Base-by-base conservation (phyloP, 768 basidiomycete genomes). In the Floccularia luteovirens region DNA sequence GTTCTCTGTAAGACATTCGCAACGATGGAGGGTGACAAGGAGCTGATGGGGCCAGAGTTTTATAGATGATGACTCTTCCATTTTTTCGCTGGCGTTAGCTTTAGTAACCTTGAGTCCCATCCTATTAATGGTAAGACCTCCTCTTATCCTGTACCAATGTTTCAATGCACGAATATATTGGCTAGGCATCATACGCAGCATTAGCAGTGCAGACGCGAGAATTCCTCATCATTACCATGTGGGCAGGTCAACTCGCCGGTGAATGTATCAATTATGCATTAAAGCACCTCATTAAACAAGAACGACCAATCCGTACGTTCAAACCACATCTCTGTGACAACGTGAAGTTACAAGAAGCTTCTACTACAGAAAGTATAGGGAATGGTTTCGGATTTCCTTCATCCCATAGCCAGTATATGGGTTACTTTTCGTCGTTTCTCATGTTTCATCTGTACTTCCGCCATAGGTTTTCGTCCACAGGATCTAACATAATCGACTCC, bases 381-480 rank as follows among this genome's bases (percentile, higher is more conserved):
- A 72, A 72, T 40, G 88, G 88, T 11, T 90, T 89, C 53, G 89
- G 87, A 5, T 90, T 90, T 49, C 89, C 89, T 0, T 90, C 88
- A 0, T 89, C 86, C 11, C 89, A 91, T 53, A 87, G 85, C 58
- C 89, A 91, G 58, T 89, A 82, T 56, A 90, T 91, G 89, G 89
- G 78, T 12, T 91, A 85, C 59, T 90, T 91, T 47, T 69, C 81
- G 4, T 67, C 85, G 0, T 91, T 90, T 57, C 57, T 90, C 31
- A 53, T 79, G 31, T 77, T 82, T 52, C 89, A 91, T 59, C 53
- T 90, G 36, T 73, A 72, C 46, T 79, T 77, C 46, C 75, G 77
- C 24, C 86, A 90, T 50, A 69, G 70, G 2, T 87, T 85, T 47
- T 41, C 65, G 2, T 58, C 75, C 2, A 76, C 73, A 1, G 82